Evolutionary conservation across 2,329 filamentous ascomycete species (phyloP).

Genomic region (Metarhizium brunneum): DNA sequence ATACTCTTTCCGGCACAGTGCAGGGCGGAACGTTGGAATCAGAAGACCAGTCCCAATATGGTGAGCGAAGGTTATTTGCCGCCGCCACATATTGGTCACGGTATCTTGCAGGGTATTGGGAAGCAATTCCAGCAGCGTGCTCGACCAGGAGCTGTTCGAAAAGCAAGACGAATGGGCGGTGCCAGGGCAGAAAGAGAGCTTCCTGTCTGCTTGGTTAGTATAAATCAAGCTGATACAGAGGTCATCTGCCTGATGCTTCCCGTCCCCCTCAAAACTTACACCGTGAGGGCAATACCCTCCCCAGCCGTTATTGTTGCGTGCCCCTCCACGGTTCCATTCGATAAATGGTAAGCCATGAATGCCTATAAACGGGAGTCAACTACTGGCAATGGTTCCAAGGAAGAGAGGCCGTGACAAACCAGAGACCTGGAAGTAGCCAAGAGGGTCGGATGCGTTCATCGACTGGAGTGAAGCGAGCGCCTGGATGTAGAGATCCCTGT

Average conservation of each 20-base stretch:
- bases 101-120: slow-evolving; percentile 27
- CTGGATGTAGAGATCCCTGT: slow-evolving; percentile 40
- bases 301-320: slow-evolving; percentile 19
- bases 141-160: slow-evolving; percentile 47
- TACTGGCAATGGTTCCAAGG: too few species aligned
- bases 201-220: slow-evolving; percentile 24
- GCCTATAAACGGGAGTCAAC: slow-evolving; percentile 14
- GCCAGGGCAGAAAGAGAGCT: slow-evolving; percentile 43
- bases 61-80: slow-evolving; percentile 35
- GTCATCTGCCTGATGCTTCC: not conserved
- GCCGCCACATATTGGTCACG: slow-evolving; percentile 31
- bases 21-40: slow-evolving; percentile 32
- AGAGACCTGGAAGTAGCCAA: slow-evolving; percentile 41
- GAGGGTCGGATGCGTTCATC: slow-evolving; percentile 27
- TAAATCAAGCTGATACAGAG: not conserved
- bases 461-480: slow-evolving; percentile 34
- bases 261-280: slow-evolving; percentile 23
- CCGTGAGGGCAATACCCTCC: slow-evolving; percentile 37
- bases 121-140: slow-evolving; percentile 36
- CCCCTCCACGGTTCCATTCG: slow-evolving; percentile 33
- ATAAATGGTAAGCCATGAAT: slow-evolving; percentile 33
- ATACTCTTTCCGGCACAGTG: slow-evolving; percentile 24
- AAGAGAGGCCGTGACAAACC: slow-evolving; percentile 21
- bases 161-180: slow-evolving; percentile 44
- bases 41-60: slow-evolving; percentile 47